Evolutionary conservation across 805 yeast genomes (phyloP), one percentile per base, ranked within the genome.

Genomic region (Saccharomycopsis sp.): DNA sequence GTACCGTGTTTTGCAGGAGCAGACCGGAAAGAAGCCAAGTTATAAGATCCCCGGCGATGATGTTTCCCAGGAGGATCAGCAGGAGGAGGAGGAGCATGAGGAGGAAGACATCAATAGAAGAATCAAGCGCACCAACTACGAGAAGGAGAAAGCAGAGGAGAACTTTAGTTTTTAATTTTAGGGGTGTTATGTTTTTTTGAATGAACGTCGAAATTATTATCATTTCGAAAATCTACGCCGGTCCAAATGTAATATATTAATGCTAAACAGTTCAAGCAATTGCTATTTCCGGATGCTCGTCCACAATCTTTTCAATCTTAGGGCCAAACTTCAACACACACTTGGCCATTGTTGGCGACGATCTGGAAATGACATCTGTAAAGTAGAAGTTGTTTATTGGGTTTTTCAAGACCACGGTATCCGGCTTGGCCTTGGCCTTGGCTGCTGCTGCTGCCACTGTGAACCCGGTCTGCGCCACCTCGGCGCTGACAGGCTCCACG

Each of bases 331-430:
- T 65, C 41, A 80, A 71, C 45, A 86, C 77, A 67, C 94, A 81
- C 64, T 73, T 79, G 31, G 94, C 94, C 94, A 84, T 85, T 22
- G 94, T 85, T 50, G 86, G 84, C 37, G 94, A 84, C 42, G 84
- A 75, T 67, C 94, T 74, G 18, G 94, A 80, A 51, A 84, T 80
- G 48, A 82, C 84, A 60, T 85, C 89, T 26, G 95, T 84, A 71
- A 84, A 80, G 68, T 85, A 84, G 61, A 81, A 84, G 74, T 84
- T 82, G 52, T 73, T 74, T 56, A 84, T 77, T 43, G 87, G 87
- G 60, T 79, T 77, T 60, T 68, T 69, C 56, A 85, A 71, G 39
- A 69, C 65, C 20, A 59, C 60, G 25, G 75, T 74, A 12, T 56
- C 52, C 25, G 65, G 54, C 31, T 72, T 63, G 13, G 59, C 52